These are phyloP conservation scores for Musa acuminata DNA, from an alignment of 176 grass and related monocot genomes.

Conservation along the genomic window DNA sequence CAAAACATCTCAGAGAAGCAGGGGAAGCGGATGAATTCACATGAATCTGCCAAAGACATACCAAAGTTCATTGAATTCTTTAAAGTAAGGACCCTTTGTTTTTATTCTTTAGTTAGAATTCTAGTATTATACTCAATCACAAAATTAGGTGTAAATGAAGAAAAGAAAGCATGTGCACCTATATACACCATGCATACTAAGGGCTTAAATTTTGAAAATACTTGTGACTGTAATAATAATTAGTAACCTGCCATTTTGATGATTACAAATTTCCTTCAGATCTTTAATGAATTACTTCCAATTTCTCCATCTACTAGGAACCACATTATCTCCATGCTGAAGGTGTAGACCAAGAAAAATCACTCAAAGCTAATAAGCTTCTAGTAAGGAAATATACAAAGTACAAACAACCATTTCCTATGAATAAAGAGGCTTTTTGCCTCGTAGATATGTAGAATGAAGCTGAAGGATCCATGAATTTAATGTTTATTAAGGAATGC, in stretches of 20 bases:
- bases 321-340: neutral
- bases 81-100: constrained; percentile 28
- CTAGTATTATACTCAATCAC: neutral
- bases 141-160: neutral
- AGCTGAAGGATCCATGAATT: too few relatives aligned
- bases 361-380: too few relatives aligned
- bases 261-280: neutral
- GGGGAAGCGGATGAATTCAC: constrained; percentile 76
- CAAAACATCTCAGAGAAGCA: constrained; percentile 93
- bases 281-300: neutral
- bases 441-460: too few relatives aligned
- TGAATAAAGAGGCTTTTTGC: too few relatives aligned
- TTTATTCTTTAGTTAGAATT: neutral
- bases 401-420: too few relatives aligned
- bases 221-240: neutral
- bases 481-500: too few relatives aligned
- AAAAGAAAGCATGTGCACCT: neutral
- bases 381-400: too few relatives aligned
- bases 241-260: neutral
- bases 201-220: neutral
- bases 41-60: constrained; percentile 89
- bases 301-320: neutral
- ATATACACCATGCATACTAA: neutral
- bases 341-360: neutral
- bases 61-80: constrained; percentile 82